Base-by-base conservation (phyloP, 208 protist species). In the Crithidia brevicula region DNA sequence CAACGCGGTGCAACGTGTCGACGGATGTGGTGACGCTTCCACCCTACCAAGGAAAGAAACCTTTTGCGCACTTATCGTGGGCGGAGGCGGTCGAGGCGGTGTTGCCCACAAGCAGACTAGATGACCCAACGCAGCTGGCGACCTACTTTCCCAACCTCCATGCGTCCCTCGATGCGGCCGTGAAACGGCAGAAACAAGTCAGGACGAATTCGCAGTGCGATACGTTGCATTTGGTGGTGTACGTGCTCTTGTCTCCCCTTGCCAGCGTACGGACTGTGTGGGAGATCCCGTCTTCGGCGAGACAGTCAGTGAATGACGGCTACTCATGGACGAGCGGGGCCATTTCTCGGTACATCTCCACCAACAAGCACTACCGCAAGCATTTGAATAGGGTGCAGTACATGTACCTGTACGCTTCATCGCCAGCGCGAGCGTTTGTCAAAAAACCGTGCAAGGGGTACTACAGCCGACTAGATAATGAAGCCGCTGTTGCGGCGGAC, bases 271-370 rank as follows among this genome's bases (percentile, higher is more conserved):
- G 61, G 18, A 20, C 5, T 0, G 20, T 51, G 25, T 69, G 70
- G 70, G 43, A 58, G 11, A 47, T 15, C 0, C 51, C 40, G 3
- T 20, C 30, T 20, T 4, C 25, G 16, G 27, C 34, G 1, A 15
- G 4, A 18, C 9, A 2, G 4, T 15, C 11, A 25, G 25, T 61
- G 4, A 8, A 5, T 7, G 15, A 34, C 10, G 52, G 27, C 3
- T 33, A 57, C 10, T 7, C 9, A 0, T 27, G 43, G 8, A 34
- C 60, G 3, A 25, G 18, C 16, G 70, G 70, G 13, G 62, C 70
- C 23, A 54, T 59, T 13, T 59, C 52, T 3, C 70, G 70, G 31
- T 76, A 68, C 46, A 23, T 76, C 38, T 49, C 46, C 3, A 76
- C 70, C 15, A 58, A 51, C 30, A 27, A 36, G 43, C 43, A 50